Conservation (phyloP, 176 grass and related monocot genomes). For the Musa acuminata region DNA sequence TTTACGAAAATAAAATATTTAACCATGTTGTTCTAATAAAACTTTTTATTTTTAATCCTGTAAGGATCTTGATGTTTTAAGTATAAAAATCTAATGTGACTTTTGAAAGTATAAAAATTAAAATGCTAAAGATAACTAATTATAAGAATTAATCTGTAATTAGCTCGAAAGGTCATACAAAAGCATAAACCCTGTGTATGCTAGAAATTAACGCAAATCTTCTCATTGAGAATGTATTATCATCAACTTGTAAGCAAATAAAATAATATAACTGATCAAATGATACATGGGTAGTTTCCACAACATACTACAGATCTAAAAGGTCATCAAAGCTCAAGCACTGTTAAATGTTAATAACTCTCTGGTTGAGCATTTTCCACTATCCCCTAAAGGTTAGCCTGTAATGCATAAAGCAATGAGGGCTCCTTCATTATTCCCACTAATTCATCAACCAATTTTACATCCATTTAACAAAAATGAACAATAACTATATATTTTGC, state of each 20-base stretch:
- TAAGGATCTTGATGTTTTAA: too few species aligned
- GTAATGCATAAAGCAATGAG: slow-evolving; percentile 4
- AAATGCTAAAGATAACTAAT: too few species aligned
- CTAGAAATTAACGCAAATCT: neutral
- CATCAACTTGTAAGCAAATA: slow-evolving; percentile 5
- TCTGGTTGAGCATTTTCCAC: neutral
- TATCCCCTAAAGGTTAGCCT: slow-evolving; percentile 13
- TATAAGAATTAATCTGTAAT: too few species aligned
- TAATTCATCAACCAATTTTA: neutral
- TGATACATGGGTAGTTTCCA: neutral
- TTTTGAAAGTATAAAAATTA: too few species aligned
- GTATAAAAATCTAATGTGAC: too few species aligned
- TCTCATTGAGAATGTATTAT: neutral
- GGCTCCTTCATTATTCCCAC: neutral
- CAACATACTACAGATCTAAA: too few species aligned
- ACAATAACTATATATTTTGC: slow-evolving; percentile 10
- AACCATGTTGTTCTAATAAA: too few species aligned
- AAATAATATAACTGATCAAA: neutral
- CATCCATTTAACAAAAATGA: neutral
- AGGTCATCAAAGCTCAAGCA: neutral
- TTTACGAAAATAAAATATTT: too few species aligned
- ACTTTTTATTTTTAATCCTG: too few species aligned
- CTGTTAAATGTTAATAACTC: neutral
- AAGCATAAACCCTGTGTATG: neutral
- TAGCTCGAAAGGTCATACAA: too few species aligned